Evolutionary conservation across 1,139 yeast genomes (phyloP), one percentile per base, ranked within the genome.

Genomic region (Lodderomyces theae): DNA sequence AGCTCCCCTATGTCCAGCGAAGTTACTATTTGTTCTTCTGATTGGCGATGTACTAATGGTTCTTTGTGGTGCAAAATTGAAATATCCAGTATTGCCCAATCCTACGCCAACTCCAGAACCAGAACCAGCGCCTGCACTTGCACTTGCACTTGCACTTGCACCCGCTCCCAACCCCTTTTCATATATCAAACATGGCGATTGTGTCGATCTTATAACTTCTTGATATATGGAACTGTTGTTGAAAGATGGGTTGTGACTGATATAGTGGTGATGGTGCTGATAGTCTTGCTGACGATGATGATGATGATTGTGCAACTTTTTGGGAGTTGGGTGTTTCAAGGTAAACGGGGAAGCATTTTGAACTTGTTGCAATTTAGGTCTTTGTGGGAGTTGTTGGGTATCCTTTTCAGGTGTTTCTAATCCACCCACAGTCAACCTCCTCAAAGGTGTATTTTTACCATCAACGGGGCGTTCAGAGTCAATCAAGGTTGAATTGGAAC

Each of bases 21-120:
- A 10, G 11, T 15, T 30, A 11, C 21, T 24, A 21, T 17, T 22
- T 10, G 30, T 37, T 28, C 35, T 34, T 37, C 41, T 51, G 10
- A 50, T 46, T 21, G 55, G 55, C 7, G 55, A 51, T 11, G 51
- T 38, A 16, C 41, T 49, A 8, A 40, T 32, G 4, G 42, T 39
- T 38, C 43, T 37, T 30, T 42, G 40, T 23, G 44, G 37, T 13
- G 32, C 41, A 37, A 45, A 44, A 32, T 37, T 40, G 35, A 47
- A 44, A 29, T 45, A 45, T 22, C 39, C 44, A 19, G 39, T 36
- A 37, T 47, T 47, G 10, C 51, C 51, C 16, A 47, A 38, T n/a
- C 51, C 51, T 23, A 47, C 42, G 4, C 44, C 48, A 5, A 28
- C 31, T 15, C 31, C 31, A 28, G 31, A 17, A 2, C 40, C 40